phyloP scores from a whole-genome alignment of 345 rosid species.

The Euphorbia peplus region DNA sequence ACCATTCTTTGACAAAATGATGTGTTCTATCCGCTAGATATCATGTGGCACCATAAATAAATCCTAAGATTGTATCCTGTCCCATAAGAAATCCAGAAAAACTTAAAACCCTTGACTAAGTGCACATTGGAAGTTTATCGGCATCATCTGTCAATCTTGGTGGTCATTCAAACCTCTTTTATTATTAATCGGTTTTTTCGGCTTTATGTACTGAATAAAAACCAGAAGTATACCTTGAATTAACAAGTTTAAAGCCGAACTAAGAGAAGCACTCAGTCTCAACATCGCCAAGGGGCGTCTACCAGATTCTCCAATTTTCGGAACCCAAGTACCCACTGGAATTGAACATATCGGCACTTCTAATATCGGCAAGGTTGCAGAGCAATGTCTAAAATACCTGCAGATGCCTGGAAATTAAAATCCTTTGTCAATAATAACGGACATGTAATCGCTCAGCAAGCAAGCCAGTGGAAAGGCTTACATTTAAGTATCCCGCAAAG shows the following conservation, averaged over 20 bases:
- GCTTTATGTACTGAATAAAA: not conserved
- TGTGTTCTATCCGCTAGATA: not conserved
- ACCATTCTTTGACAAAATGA: not conserved
- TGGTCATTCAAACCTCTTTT: not conserved
- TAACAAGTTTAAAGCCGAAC: constrained; percentile 32
- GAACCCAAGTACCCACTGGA: constrained; percentile 35
- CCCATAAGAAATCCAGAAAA: not conserved
- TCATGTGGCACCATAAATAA: not conserved
- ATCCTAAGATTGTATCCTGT: not conserved
- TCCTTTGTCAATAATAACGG: constrained; percentile 11
- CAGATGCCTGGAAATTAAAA: constrained; percentile 31
- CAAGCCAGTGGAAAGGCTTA: constrained; percentile 17
- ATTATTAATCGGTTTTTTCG: not conserved
- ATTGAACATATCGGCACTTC: constrained; percentile 29
- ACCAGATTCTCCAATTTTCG: constrained; percentile 30
- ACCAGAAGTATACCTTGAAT: constrained; percentile 27
- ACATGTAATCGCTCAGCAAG: not conserved
- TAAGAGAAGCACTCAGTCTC: constrained; percentile 32
- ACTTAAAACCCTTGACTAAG: not conserved
- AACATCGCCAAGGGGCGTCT: constrained; percentile 29
- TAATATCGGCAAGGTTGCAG: constrained; percentile 26
- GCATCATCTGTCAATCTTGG: not conserved
- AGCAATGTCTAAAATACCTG: constrained; percentile 31
- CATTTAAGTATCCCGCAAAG: constrained; percentile 32
- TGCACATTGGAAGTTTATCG: not conserved